Percentiles rank a stretch among this genome's conserved stretches.
phyloP scores from a whole-genome alignment of 805 yeast genomes.

The Metschnikowia borealis region DNA sequence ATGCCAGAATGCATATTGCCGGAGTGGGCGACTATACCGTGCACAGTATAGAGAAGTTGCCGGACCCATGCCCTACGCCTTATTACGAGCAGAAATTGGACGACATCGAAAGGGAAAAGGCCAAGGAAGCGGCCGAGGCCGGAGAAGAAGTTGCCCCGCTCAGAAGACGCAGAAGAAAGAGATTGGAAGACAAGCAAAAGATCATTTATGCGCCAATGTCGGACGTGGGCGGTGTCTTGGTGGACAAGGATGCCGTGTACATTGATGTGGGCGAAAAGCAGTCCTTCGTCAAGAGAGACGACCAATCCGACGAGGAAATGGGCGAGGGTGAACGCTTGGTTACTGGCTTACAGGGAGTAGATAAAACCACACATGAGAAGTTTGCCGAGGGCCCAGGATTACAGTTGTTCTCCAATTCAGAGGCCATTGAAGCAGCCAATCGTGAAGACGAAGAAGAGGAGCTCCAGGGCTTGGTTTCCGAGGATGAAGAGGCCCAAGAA shows the following conservation, averaged over 20 bases:
- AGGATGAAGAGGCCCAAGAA: slow-evolving; percentile 27
- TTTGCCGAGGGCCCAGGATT: slow-evolving; percentile 64
- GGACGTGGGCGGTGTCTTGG: slow-evolving; percentile 97
- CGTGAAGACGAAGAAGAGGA: slow-evolving; percentile 39
- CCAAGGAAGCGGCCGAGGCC: slow-evolving; percentile 58
- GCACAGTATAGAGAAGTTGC: slow-evolving; percentile 76
- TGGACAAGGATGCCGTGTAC: slow-evolving; percentile 96
- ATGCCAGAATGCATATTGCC: slow-evolving; percentile 84
- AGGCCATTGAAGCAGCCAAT: slow-evolving; percentile 33
- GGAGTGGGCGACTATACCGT: slow-evolving; percentile 91
- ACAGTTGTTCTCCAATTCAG: slow-evolving; percentile 65
- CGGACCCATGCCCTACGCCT: slow-evolving; percentile 99
- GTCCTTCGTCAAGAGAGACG: slow-evolving; percentile 32
- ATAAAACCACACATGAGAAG: slow-evolving; percentile 54
- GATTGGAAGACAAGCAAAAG: slow-evolving; percentile 91
- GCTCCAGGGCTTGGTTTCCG: slow-evolving; percentile 29
- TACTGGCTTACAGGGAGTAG: slow-evolving; percentile 71
- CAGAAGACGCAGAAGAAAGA: slow-evolving; percentile 61
- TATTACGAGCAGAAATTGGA: slow-evolving; percentile 81
- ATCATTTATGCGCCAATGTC: slow-evolving; percentile 98
- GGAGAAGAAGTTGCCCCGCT: slow-evolving; percentile 54
- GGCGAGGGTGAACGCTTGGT: slow-evolving; percentile 89
- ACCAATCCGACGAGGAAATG: slow-evolving; percentile 54
- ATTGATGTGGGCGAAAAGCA: slow-evolving; percentile 68
- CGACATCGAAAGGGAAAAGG: slow-evolving; percentile 71